A percentile compares a stretch with the other conserved stretches of the same genome.
These are phyloP conservation scores for Akanthomyces muscarius DNA, from an alignment of 2,329 filamentous ascomycete species.

Conservation along the genomic window DNA sequence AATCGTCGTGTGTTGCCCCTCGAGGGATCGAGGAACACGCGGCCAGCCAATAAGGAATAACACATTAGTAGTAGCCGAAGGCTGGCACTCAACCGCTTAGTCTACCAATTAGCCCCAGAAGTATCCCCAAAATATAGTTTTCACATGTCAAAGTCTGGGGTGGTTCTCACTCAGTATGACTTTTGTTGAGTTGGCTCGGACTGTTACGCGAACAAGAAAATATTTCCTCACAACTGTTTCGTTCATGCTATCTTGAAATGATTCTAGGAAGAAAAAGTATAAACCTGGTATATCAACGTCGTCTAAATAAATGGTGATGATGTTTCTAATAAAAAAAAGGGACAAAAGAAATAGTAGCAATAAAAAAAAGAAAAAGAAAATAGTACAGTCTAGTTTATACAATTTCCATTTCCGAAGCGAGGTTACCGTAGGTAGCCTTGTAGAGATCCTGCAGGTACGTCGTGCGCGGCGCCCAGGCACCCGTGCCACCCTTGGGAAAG, in stretches of 20 bases:
- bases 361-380: neutral
- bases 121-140: neutral
- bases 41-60: neutral
- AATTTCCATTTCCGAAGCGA: conserved; percentile 5
- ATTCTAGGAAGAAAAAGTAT: neutral
- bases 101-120: neutral
- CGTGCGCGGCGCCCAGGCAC: conserved; percentile 4
- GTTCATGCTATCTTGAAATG: conserved; percentile 5
- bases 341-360: neutral
- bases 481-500: conserved; percentile 11
- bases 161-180: too few species aligned
- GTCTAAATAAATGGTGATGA: conserved; percentile 7
- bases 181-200: neutral
- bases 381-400: conserved; percentile 6
- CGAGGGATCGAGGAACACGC: neutral
- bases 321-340: neutral
- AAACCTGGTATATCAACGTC: conserved; percentile 11
- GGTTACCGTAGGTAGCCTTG: conserved; percentile 10
- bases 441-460: conserved; percentile 8
- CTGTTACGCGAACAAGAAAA: neutral
- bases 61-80: neutral
- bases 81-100: neutral
- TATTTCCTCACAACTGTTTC: neutral
- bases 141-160: conserved; percentile 8
- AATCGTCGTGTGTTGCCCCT: too few species aligned